Percentiles rank a stretch among this genome's conserved stretches.
Evolutionary conservation across 83 land plant species (phyloP).

Genomic region (Picea mariana): DNA sequence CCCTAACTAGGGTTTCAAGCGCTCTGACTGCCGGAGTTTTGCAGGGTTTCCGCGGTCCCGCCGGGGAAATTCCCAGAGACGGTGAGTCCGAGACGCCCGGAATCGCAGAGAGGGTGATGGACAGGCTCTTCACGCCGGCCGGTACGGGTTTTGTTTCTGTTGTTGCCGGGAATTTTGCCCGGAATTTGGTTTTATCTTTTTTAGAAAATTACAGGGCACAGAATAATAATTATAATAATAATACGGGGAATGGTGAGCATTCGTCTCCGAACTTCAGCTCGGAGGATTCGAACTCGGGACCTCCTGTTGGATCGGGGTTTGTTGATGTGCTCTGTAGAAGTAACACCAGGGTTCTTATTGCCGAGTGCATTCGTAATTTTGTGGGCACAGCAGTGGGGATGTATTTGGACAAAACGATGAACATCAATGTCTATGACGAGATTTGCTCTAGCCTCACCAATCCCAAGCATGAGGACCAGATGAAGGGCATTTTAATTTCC

Average conservation of each 20-base stretch:
- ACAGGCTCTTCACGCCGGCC: slow-evolving; percentile 56
- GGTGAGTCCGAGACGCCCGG: too few species aligned
- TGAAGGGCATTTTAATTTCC: too few species aligned
- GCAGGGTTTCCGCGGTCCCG: slow-evolving; percentile 23
- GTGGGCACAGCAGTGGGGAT: slow-evolving; percentile 82
- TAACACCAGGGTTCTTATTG: slow-evolving; percentile 43
- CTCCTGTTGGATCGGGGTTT: slow-evolving; percentile 20
- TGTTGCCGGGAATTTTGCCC: slow-evolving; percentile 79
- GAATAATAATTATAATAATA: too few species aligned
- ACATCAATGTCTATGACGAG: slow-evolving; percentile 75
- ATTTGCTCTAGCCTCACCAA: slow-evolving; percentile 67
- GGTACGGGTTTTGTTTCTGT: slow-evolving; percentile 85
- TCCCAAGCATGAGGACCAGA: slow-evolving; percentile 61
- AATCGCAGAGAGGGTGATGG: slow-evolving; percentile 24
- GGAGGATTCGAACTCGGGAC: too few species aligned
- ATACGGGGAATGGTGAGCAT: too few species aligned
- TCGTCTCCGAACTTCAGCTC: too few species aligned
- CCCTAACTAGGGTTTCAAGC: slow-evolving; percentile 44
- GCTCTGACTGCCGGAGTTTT: slow-evolving; percentile 56
- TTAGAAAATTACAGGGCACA: slow-evolving; percentile 14
- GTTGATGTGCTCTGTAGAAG: slow-evolving; percentile 40
- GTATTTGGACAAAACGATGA: slow-evolving; percentile 81
- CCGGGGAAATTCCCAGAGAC: background rate
- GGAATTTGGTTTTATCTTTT: slow-evolving; percentile 61
- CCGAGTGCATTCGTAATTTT: slow-evolving; percentile 64